Evolutionary conservation across 225 moss, liverwort and hornwort species (phyloP), one percentile per base, ranked within the genome.

Genomic region (Marchantia polymorpha): DNA sequence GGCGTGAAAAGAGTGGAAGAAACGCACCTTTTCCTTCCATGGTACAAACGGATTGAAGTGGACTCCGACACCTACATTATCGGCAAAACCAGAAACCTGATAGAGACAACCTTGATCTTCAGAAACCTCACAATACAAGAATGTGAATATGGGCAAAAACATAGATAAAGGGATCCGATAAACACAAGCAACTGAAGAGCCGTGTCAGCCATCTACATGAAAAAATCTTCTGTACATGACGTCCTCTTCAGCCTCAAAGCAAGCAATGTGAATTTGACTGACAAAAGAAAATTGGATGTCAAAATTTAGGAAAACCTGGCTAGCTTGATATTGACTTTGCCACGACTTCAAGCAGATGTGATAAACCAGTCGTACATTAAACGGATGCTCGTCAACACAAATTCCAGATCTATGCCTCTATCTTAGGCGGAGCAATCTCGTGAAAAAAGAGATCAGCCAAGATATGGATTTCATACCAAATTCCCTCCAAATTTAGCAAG

Each of bases 31-130:
- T 71, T 86, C 85, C 85, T 90, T 86, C 97, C 94, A 95, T 69
- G 93, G 92, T 80, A 99, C 92, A 80, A 88, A 99, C 55, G 97
- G 92, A 81, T 99, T 99, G 84, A 99, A 99, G 83, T 99, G 97
- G 69, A 99, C 90, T 64, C 95, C 97, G 52, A 90, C 91, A 75
- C 97, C 97, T 77, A 95, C 85, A 52, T 80, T 89, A 56, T 93
- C 95, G 79, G 97, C 97, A 77, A 95, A 87, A 76, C 82, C 81
- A 80, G 85, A 90, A 74, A 99, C 93, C 97, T 97, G 93, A 67
- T 50, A 31, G 26, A 64, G 66, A 77, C 48, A 49, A 64, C 48
- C 65, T 51, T 31, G 64, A 3, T 30, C 16, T 25, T 77, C 77
- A 64, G 48, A 53, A 48, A 56, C 64, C 52, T n/a, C 55, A 65